These are phyloP conservation scores for Talaromyces sp. DNA, from an alignment of 2,329 filamentous ascomycete species.

Conservation along the genomic window DNA sequence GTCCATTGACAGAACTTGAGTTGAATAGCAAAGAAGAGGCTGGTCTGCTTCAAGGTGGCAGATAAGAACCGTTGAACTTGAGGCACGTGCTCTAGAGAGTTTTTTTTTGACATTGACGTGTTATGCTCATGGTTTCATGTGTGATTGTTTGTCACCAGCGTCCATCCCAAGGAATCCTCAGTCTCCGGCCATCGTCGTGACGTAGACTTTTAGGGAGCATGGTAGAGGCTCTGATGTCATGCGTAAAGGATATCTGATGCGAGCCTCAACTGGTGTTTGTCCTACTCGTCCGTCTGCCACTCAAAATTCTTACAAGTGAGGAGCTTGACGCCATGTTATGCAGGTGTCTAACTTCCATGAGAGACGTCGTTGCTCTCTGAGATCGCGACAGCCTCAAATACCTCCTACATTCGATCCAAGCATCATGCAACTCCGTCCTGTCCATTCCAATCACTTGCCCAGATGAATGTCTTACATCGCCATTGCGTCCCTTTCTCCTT, in stretches of 20 bases:
- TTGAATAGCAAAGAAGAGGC: neutral
- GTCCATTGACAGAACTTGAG: neutral
- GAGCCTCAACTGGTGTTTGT: neutral
- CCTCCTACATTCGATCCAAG: neutral
- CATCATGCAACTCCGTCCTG: constrained; percentile 1
- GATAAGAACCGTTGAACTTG: neutral
- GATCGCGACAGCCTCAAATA: neutral
- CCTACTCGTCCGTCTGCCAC: neutral
- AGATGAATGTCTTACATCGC: constrained; percentile 81
- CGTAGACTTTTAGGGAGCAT: neutral
- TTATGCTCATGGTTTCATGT: neutral
- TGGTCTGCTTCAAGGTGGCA: neutral
- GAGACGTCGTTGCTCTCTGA: neutral
- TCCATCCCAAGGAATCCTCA: neutral
- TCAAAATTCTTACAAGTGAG: neutral
- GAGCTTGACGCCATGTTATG: neutral
- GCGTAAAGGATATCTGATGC: neutral
- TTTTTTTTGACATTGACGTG: neutral
- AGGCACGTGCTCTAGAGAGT: neutral
- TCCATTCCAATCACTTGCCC: constrained; percentile 60
- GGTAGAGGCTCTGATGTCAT: neutral
- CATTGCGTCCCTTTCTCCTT: constrained; percentile 83
- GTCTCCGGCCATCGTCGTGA: neutral
- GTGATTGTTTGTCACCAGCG: neutral
- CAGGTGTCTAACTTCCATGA: neutral